Conservation (phyloP, 495 filamentous ascomycete species). For the Corynascus novoguineensis region DNA sequence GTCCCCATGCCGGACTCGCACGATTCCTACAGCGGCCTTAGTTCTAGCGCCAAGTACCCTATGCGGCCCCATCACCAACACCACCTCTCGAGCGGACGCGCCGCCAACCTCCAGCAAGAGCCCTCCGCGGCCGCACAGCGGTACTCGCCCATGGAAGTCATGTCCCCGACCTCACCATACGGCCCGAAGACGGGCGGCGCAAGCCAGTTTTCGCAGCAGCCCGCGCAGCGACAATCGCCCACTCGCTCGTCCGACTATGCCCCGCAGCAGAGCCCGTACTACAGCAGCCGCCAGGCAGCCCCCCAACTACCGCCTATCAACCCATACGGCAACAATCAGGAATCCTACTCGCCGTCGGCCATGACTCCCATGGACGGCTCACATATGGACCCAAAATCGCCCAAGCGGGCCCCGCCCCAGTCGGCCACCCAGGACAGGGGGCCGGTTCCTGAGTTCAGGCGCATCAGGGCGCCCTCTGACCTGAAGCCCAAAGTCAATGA, state of each 20-base stretch:
- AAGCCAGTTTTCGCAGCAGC: constrained; percentile 39
- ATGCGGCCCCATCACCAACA: constrained; percentile 62
- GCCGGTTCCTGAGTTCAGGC: constrained; percentile 81
- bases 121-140: constrained; percentile 79
- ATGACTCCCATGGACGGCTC: constrained; percentile 63
- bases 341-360: constrained; percentile 61
- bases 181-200: constrained; percentile 35
- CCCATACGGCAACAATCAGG: constrained; percentile 54
- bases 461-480: constrained; percentile 64
- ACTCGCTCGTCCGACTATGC: constrained; percentile 43
- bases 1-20: constrained; percentile 85
- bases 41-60: constrained; percentile 59
- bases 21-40: constrained; percentile 70
- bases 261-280: constrained; percentile 46
- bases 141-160: constrained; percentile 90
- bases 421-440: constrained; percentile 53
- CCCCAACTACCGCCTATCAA: constrained; percentile 68
- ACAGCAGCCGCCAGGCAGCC: constrained; percentile 38
- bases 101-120: constrained; percentile 56
- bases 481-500: constrained; percentile 75
- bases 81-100: constrained; percentile 45
- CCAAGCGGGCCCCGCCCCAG: constrained; percentile 50
- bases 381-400: constrained; percentile 72
- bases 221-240: constrained; percentile 47
- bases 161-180: constrained; percentile 54